These are phyloP conservation scores for Castanospermum australe DNA, from an alignment of 306 rosid genomes.

Conservation along the genomic window DNA sequence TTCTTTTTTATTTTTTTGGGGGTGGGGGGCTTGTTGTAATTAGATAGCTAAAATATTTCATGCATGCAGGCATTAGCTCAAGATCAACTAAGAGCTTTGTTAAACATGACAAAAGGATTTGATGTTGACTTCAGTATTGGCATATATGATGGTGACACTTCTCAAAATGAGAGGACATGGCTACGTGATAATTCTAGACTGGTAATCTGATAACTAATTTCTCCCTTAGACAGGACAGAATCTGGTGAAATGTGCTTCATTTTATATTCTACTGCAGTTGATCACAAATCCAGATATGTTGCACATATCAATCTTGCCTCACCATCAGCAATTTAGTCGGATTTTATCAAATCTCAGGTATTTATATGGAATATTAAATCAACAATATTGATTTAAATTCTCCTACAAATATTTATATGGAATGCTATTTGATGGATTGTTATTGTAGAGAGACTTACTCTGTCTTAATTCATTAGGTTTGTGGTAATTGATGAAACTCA, in stretches of 20 bases:
- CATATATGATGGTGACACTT: constrained; percentile 90
- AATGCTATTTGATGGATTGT: constrained; percentile 12
- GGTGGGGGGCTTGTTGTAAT: background rate
- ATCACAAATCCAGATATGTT: constrained; percentile 99
- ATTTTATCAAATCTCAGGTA: constrained; percentile 87
- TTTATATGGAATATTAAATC: constrained; percentile 7
- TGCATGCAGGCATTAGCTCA: constrained; percentile 87
- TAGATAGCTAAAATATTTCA: constrained; percentile 16
- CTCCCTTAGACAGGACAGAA: constrained; percentile 1
- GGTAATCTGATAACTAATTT: constrained; percentile 50
- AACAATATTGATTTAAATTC: constrained; percentile 12
- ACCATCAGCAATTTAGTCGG: constrained; percentile 70
- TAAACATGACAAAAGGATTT: constrained; percentile 61
- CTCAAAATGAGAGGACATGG: constrained; percentile 60
- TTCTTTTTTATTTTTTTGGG: background rate
- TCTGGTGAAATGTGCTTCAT: constrained; percentile 30
- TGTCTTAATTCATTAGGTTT: constrained; percentile 55
- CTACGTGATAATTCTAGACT: constrained; percentile 78
- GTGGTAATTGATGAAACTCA: constrained; percentile 91
- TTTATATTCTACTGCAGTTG: constrained; percentile 57
- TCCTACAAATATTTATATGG: constrained; percentile 9
- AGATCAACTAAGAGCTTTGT: constrained; percentile 86
- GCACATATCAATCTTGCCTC: constrained; percentile 86
- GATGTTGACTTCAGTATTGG: constrained; percentile 66
- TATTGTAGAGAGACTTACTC: constrained; percentile 8